Evolutionary conservation across 2,329 filamentous ascomycete genomes (phyloP).

Genomic region (Apiospora rasikravindrae): DNA sequence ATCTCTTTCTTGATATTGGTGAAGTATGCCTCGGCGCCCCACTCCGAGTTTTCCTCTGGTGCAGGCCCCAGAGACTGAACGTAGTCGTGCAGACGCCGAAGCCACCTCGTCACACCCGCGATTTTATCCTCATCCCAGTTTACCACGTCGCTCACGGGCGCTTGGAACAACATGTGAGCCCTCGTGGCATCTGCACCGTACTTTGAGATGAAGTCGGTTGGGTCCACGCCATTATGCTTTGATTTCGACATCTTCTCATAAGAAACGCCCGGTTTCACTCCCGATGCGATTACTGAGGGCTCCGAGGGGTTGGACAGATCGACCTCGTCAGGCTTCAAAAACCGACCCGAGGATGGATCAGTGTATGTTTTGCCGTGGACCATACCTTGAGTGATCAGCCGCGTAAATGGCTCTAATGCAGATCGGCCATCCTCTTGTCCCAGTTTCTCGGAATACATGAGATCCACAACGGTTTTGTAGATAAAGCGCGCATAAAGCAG

Average conservation of each 20-base stretch:
- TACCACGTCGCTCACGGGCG: conserved; percentile 80
- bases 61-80: conserved; percentile 41
- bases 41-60: conserved; percentile 22
- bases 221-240: conserved; percentile 90
- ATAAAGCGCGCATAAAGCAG: conserved; percentile 89
- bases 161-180: conserved; percentile 88
- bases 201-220: conserved; percentile 70
- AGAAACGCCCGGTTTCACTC: conserved; percentile 62
- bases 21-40: conserved; percentile 44
- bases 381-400: conserved; percentile 90
- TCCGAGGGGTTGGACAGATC: conserved; percentile 61
- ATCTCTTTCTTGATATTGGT: conserved; percentile 38
- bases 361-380: conserved; percentile 86
- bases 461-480: conserved; percentile 79
- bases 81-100: conserved; percentile 69
- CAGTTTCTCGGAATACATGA: conserved; percentile 47
- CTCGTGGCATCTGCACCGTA: conserved; percentile 85
- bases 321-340: conserved; percentile 78
- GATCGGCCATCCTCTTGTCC: neutral
- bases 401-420: conserved; percentile 74
- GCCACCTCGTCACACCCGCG: conserved; percentile 80
- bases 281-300: conserved; percentile 68
- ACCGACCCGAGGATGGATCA: conserved; percentile 75
- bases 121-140: conserved; percentile 90
- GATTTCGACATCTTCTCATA: conserved; percentile 97